Conservation (phyloP, 129 eudicot species). For the Chrysanthemum seticuspe region DNA sequence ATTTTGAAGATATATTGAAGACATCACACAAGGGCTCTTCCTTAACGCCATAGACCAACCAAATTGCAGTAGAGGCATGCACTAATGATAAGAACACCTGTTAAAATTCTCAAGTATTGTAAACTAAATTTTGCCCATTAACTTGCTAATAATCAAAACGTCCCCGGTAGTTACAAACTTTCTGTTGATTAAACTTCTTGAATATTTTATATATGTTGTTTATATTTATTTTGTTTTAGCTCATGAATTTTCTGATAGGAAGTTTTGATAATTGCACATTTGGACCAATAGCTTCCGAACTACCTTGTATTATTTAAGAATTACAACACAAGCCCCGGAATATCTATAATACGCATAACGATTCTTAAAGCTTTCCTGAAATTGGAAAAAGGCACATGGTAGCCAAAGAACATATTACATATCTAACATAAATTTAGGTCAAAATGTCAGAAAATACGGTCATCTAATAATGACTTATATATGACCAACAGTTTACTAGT, state of each 20-base stretch:
- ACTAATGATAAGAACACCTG: neutral
- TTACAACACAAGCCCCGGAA: neutral
- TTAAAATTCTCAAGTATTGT: neutral
- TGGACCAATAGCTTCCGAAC: neutral
- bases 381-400: slow-evolving; percentile 11
- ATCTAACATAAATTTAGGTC: neutral
- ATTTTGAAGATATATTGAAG: neutral
- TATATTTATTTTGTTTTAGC: neutral
- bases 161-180: neutral
- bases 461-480: neutral
- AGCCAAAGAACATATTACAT: neutral
- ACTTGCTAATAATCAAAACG: neutral
- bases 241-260: neutral
- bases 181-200: neutral
- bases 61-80: neutral
- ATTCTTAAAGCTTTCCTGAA: neutral
- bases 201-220: neutral
- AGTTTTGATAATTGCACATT: neutral
- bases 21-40: neutral
- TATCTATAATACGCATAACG: neutral
- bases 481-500: neutral
- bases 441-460: neutral
- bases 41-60: neutral
- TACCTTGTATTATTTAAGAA: neutral
- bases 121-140: neutral